Conservation (phyloP, 257 asterid genomes). For the Plantago elongata region DNA sequence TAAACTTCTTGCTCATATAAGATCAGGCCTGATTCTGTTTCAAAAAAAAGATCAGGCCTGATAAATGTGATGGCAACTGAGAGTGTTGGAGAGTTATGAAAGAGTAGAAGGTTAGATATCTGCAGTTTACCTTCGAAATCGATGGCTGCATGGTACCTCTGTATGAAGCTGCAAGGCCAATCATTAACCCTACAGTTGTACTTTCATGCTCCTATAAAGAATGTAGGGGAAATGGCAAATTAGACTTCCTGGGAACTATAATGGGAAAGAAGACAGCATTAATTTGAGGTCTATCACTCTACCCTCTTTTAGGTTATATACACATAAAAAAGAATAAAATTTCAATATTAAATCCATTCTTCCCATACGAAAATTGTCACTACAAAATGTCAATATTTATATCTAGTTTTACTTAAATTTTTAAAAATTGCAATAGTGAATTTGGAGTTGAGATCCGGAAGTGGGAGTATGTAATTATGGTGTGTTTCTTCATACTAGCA, state of each 20-base stretch:
- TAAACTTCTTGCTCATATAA: background rate
- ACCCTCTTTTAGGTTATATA: no score
- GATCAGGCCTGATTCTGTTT: background rate
- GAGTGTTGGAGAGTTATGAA: background rate
- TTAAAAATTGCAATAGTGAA: no score
- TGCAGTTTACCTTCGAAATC: slow-evolving; percentile 72
- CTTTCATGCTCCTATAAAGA: slow-evolving; percentile 81
- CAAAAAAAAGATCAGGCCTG: background rate
- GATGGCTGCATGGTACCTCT: slow-evolving; percentile 98
- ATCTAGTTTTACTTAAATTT: no score
- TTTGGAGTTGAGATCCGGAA: no score
- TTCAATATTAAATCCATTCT: no score
- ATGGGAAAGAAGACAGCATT: no score
- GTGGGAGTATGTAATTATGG: no score
- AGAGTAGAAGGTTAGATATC: background rate
- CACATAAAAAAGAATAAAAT: no score
- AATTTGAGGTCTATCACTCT: no score
- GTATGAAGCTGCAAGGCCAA: slow-evolving; percentile 96
- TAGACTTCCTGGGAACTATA: background rate
- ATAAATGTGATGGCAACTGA: slow-evolving; percentile 6
- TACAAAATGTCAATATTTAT: no score
- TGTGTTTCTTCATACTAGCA: no score
- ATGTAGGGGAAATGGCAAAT: background rate
- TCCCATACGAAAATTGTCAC: no score
- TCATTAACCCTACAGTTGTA: slow-evolving; percentile 93